phyloP scores from a whole-genome alignment of 164 flowering plant species.

The Magnolia officinalis region DNA sequence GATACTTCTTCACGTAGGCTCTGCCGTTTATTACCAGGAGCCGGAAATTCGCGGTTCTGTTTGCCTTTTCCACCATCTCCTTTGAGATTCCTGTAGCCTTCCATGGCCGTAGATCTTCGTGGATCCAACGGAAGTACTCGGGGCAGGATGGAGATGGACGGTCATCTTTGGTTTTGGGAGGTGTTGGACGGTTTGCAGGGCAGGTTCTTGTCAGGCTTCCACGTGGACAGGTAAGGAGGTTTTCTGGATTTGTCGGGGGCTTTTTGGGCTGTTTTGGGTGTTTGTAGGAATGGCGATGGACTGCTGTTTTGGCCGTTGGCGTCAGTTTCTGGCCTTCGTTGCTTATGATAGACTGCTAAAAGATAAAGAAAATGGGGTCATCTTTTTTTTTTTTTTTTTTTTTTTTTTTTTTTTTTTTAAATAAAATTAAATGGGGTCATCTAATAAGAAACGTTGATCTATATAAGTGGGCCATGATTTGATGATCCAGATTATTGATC shows the following conservation, averaged over 20 bases:
- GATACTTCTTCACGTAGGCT: conserved; percentile 32
- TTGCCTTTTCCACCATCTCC: conserved; percentile 38
- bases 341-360: background rate
- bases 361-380: background rate
- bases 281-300: background rate
- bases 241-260: conserved; percentile 20
- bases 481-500: background rate
- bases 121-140: conserved; percentile 54
- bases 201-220: conserved; percentile 39
- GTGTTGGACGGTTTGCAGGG: conserved; percentile 9
- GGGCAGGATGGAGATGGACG: conserved; percentile 26
- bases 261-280: conserved; percentile 25
- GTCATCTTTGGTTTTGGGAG: background rate
- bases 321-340: background rate
- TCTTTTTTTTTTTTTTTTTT: too few species aligned
- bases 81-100: conserved; percentile 33
- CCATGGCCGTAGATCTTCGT: conserved; percentile 51
- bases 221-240: conserved; percentile 47
- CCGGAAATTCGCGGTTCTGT: conserved; percentile 24
- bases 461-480: background rate
- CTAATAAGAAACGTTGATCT: background rate
- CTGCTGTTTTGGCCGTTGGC: background rate
- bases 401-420: too few species aligned
- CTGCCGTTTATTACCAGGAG: conserved; percentile 29
- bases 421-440: background rate